phyloP scores from a whole-genome alignment of 768 basidiomycete genomes.

The Cyclocybe aegerita region DNA sequence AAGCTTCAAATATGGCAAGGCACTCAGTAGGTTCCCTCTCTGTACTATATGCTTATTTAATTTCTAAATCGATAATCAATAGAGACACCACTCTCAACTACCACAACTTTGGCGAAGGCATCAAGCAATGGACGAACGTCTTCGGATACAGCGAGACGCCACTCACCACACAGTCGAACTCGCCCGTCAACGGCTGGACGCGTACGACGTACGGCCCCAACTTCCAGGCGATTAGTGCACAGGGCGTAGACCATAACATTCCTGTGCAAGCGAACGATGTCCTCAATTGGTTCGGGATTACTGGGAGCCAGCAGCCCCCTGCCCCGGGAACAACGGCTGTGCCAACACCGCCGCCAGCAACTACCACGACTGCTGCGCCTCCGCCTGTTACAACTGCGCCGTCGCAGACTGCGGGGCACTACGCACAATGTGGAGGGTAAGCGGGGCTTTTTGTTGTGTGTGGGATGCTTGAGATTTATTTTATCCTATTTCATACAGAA shows the following conservation, averaged over 20 bases:
- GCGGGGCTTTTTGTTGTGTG: conserved; percentile 2
- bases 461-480: neutral
- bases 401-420: conserved; percentile 10
- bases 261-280: conserved; percentile 47
- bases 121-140: conserved; percentile 59
- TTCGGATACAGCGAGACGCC: conserved; percentile 45
- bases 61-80: neutral
- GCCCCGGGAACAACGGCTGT: conserved; percentile 14
- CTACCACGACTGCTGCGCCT: conserved; percentile 16
- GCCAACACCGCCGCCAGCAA: conserved; percentile 13
- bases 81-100: conserved; percentile 52
- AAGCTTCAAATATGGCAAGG: conserved; percentile 60
- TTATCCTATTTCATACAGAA: conserved; percentile 12
- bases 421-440: conserved; percentile 32
- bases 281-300: conserved; percentile 48
- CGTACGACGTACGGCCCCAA: conserved; percentile 47
- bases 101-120: conserved; percentile 51
- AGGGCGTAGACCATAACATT: conserved; percentile 51
- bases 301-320: conserved; percentile 18
- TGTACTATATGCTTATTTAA: neutral
- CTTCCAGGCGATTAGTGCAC: conserved; percentile 49
- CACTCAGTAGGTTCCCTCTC: conserved; percentile 30
- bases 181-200: conserved; percentile 45
- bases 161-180: conserved; percentile 35
- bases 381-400: too few species aligned